Base-by-base conservation (phyloP, 768 basidiomycete species). In the Panaeolus papilionaceus region DNA sequence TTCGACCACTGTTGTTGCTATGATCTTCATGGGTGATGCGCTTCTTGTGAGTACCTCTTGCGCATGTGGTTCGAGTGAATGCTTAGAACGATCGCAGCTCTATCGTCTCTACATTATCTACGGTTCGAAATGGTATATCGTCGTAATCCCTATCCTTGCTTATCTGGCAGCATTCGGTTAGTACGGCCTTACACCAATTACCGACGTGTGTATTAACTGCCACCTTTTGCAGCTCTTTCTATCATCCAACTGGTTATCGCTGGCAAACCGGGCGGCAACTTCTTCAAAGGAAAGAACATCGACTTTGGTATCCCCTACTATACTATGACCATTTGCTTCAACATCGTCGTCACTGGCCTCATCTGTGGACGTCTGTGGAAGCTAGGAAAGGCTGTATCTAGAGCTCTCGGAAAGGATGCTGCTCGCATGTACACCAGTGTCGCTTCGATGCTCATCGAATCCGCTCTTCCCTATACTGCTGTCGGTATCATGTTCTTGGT, bases 271-370 rank as follows among this genome's bases (percentile, higher is more conserved):
- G 73, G 76, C n/a, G 79, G 77, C 3, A 77, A 78, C 70, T 79
- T 82, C 71, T 81, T 82, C 69, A 70, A 69, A 6, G 76, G 76
- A n/a, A 73, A 75, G 51, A 71, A 78, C 16, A 71, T 79, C 62
- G 74, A 76, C 70, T 79, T 81, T 64, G 82, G 78, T 11, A 71
- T 77, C 3, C 76, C 81, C 2, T 84, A 81, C 72, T 80, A 79
- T 61, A 68, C 79, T 9, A 72, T 81, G 58, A 79, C 80, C 4
- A 78, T 83, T 66, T 70, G 72, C 49, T 73, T 83, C 68, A 84
- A 83, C 74, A 74, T 82, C 64, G 62, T 83, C 69, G 72, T 82
- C 58, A 83, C 82, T 7, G n/a, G 72, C 7, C 74, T 82, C 58
- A 83, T 84, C 67, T 80, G 77, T 65, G 66, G 39, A 8, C 82